Conservation (phyloP, 441 rosid species). For the Rhodomyrtus psidioides region DNA sequence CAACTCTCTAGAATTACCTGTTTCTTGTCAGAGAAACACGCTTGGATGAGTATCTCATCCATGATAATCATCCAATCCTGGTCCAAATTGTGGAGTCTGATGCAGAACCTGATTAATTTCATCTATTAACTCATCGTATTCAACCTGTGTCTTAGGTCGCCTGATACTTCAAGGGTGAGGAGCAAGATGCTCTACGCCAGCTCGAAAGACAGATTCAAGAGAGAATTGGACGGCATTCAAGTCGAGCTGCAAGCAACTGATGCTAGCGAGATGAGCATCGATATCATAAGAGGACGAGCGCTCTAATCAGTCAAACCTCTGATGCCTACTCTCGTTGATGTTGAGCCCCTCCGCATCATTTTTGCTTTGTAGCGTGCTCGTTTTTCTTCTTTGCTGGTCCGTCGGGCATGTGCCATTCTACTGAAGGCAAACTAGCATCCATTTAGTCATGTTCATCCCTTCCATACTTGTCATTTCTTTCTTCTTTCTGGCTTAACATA, state of each 20-base stretch:
- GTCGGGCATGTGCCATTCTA: neutral
- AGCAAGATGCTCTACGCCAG: conserved; percentile 74
- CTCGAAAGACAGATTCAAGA: conserved; percentile 68
- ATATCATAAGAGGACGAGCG: conserved; percentile 53
- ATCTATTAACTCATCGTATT: neutral
- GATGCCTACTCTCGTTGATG: neutral
- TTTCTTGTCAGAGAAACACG: neutral
- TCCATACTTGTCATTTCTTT: neutral
- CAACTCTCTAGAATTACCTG: neutral
- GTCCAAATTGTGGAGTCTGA: neutral
- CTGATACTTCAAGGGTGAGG: conserved; percentile 51
- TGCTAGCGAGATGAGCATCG: conserved; percentile 58
- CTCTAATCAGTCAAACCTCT: conserved; percentile 2
- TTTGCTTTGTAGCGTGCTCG: neutral
- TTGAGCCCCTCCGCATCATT: neutral
- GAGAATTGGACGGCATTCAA: conserved; percentile 63
- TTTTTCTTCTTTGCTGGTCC: neutral
- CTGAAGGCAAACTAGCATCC: neutral
- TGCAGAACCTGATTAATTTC: neutral
- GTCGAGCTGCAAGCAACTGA: conserved; percentile 77
- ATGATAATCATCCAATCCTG: neutral
- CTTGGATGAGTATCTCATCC: neutral
- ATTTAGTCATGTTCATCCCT: neutral
- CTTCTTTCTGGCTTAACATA: neutral
- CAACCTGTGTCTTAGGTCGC: conserved; percentile 32